Evolutionary conservation across 2,329 filamentous ascomycete genomes (phyloP), one percentile per base, ranked within the genome.

Genomic region (Cercospora zeae-maydis): DNA sequence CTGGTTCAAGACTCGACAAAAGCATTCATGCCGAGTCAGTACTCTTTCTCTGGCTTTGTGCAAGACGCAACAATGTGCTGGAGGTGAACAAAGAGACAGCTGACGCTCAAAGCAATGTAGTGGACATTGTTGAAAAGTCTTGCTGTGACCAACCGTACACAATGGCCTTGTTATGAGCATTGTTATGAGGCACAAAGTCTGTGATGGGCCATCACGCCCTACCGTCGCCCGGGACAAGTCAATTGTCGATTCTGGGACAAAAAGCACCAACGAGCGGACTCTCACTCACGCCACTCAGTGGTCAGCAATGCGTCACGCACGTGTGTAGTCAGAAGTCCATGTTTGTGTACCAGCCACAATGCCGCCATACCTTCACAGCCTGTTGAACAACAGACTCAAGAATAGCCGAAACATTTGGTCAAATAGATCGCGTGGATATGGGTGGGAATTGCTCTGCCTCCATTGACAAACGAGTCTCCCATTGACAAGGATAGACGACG

Each of bases 391-490:
- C 16, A 34, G 37, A 30, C 33, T 58, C 60, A 54, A 54, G 45
- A 33, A 59, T 42, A 58, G 60, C 47, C 60, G 60, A 58, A 49
- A 58, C 54, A 62, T 49, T 54, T 56, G 31, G 45, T 34, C 45
- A 56, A 65, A 60, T 39, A 60, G 31, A 54, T 56, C 36, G 42
- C 31, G 27, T 53, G 36, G 36, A 31, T 34, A 27, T 45, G 54
- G 21, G 10, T 37, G 24, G 55, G 47, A 47, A 51, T 59, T 53
- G 21, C 21, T 61, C 24, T 61, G 37, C 59, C 59, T 61, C 59
- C 60, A 62, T 54, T 59, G 54, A 53, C 55, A 58, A 62, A 62
- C 55, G 60, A 62, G 60, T 59, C 60, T 62, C 60, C 60, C 60
- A 58, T 42, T 42, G 60, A 56, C 21, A 36, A 51, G 39, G 60